Percentiles rank a stretch among this genome's conserved stretches.
These are phyloP conservation scores for Forsythia viridissima DNA, from an alignment of 257 asterid genomes.

Conservation along the genomic window DNA sequence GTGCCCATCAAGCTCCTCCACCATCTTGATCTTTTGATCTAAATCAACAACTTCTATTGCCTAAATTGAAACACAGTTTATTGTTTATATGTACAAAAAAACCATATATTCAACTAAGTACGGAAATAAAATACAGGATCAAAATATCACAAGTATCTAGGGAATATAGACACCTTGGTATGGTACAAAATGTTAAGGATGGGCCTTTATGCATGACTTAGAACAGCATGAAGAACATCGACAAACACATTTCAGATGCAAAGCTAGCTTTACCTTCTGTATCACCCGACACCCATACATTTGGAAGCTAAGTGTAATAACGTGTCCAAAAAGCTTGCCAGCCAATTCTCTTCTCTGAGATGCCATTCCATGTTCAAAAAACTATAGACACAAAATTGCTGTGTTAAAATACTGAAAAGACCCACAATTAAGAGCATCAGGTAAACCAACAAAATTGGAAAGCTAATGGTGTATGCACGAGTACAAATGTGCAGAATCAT, in stretches of 20 bases:
- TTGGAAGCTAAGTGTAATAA: constrained; percentile 76
- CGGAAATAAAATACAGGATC: not conserved
- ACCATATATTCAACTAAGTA: not conserved
- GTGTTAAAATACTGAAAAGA: not conserved
- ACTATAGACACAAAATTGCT: constrained; percentile 34
- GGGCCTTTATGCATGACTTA: not conserved
- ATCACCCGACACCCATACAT: constrained; percentile 93
- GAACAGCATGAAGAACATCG: not conserved
- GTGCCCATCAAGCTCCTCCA: constrained; percentile 76
- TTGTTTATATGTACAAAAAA: not conserved
- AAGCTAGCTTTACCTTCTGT: constrained; percentile 61
- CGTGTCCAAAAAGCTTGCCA: constrained; percentile 67
- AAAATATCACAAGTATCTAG: not conserved
- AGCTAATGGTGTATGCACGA: not conserved
- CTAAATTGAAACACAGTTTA: constrained; percentile 29
- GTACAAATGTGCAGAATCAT: not conserved
- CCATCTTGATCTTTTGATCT: constrained; percentile 77
- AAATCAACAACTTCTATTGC: constrained; percentile 76
- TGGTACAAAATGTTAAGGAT: not conserved
- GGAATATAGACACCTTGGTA: not conserved
- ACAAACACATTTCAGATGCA: not conserved
- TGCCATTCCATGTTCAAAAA: constrained; percentile 75
- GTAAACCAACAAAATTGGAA: not conserved
- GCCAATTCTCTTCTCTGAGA: constrained; percentile 70
- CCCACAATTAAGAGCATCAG: not conserved